Percentiles rank a stretch among this genome's conserved stretches.
Evolutionary conservation across 2,329 filamentous ascomycete species (phyloP).

Genomic region (Salinomyces thailandicus): DNA sequence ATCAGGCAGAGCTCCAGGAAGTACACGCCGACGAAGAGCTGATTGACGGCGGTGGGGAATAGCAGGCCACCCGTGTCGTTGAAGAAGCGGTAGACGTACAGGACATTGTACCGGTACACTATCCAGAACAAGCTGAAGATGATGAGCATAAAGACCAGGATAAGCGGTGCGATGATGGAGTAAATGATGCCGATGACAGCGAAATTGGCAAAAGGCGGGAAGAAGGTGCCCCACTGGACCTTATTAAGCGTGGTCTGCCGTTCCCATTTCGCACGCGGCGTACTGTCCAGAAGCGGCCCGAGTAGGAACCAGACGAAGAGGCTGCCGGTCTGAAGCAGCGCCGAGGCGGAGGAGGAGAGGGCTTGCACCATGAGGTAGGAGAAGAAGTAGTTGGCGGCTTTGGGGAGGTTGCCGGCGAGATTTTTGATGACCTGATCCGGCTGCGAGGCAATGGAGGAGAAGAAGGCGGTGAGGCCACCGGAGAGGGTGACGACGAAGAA

Average conservation of each 20-base stretch:
- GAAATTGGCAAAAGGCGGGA: constrained; percentile 93
- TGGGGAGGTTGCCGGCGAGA: constrained; percentile 70
- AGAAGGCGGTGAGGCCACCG: constrained; percentile 57
- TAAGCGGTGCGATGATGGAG: constrained; percentile 76
- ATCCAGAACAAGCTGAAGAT: constrained; percentile 89
- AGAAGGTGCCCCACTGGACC: constrained; percentile 74
- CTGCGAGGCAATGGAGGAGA: constrained; percentile 54
- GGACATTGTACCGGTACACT: constrained; percentile 90
- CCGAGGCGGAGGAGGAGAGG: constrained; percentile 73
- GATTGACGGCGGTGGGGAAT: constrained; percentile 87
- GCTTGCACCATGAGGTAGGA: constrained; percentile 96
- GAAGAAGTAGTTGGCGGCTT: constrained; percentile 92
- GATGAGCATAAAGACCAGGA: constrained; percentile 84
- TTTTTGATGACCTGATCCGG: constrained; percentile 58
- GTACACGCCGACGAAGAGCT: constrained; percentile 89
- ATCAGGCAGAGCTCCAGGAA: constrained; percentile 87
- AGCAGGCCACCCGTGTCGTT: constrained; percentile 86
- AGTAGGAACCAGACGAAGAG: constrained; percentile 73
- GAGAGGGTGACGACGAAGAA: constrained; percentile 88
- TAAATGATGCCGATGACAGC: constrained; percentile 84
- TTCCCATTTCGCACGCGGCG: constrained; percentile 69
- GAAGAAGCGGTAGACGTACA: constrained; percentile 85
- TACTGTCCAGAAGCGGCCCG: constrained; percentile 72
- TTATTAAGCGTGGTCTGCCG: constrained; percentile 68
- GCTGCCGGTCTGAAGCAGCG: constrained; percentile 70